These are phyloP conservation scores for Fusarium sp. DNA, from an alignment of 2,329 filamentous ascomycete species.

Conservation along the genomic window DNA sequence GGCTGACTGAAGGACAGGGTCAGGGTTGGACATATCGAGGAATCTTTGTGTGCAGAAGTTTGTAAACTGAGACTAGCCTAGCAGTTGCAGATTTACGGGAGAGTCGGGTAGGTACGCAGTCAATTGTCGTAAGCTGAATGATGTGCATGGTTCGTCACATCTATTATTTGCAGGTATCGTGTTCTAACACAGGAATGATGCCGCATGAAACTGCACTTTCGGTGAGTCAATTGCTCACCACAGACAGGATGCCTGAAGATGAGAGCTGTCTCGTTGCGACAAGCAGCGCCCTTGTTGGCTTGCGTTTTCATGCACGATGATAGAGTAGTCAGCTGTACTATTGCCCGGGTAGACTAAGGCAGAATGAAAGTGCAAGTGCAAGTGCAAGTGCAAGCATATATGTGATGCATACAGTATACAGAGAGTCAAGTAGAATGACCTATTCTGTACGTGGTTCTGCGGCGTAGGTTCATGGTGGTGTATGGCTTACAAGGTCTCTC, in stretches of 20 bases:
- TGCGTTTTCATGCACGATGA: constrained; percentile 14
- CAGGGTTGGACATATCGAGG: constrained; percentile 23
- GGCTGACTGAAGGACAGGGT: constrained; percentile 20
- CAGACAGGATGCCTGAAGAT: not conserved
- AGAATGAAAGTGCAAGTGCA: not conserved
- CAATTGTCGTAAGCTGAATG: constrained; percentile 14
- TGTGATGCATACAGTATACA: constrained; percentile 2
- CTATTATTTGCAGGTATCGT: not conserved
- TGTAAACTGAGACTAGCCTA: constrained; percentile 5
- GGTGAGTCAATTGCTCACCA: not conserved
- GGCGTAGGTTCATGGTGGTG: constrained; percentile 14
- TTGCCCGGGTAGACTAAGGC: not conserved
- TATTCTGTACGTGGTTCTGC: constrained; percentile 12
- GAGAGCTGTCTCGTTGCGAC: not conserved
- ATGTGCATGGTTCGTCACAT: not conserved
- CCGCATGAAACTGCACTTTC: not conserved
- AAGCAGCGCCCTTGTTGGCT: constrained; percentile 2
- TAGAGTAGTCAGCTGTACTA: constrained; percentile 18
- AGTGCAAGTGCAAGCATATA: constrained; percentile 11
- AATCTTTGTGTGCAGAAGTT: constrained; percentile 10
- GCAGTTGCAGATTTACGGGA: constrained; percentile 8
- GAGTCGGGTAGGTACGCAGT: constrained; percentile 15
- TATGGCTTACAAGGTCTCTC: constrained; percentile 2
- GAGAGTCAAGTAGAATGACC: constrained; percentile 10
- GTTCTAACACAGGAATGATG: not conserved